Evolutionary conservation across 176 grass and related monocot species (phyloP).

Genomic region (Ampelocalamus luodianensis): DNA sequence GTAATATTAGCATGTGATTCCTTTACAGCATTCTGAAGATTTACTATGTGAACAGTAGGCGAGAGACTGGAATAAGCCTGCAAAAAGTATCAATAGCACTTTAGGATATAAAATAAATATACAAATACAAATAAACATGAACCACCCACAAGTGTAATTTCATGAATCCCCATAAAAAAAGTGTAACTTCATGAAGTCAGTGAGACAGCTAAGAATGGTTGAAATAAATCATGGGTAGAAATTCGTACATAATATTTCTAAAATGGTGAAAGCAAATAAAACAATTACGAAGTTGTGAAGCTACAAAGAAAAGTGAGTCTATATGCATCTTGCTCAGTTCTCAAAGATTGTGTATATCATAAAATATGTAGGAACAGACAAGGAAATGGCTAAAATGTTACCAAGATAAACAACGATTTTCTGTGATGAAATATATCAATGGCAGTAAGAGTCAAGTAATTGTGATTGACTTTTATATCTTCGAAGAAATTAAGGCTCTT

Average conservation of each 20-base stretch:
- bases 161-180: not conserved
- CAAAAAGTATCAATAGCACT: conserved; percentile 31
- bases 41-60: conserved; percentile 65
- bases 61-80: conserved; percentile 67
- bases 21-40: conserved; percentile 44
- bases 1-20: conserved; percentile 64
- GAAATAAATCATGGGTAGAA: not conserved
- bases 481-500: conserved; percentile 1
- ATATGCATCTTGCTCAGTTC: not conserved
- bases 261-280: conserved; percentile 7
- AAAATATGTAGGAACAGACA: conserved; percentile 10
- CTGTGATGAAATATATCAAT: conserved; percentile 4
- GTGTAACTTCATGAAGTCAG: not conserved
- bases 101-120: conserved; percentile 27
- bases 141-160: not conserved
- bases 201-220: not conserved
- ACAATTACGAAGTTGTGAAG: not conserved
- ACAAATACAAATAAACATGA: not conserved
- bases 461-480: not conserved
- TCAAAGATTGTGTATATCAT: not conserved
- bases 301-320: not conserved
- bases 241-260: not conserved
- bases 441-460: not conserved
- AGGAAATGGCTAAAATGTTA: not conserved
- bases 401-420: not conserved